Conservation (phyloP, 2,329 filamentous ascomycete species). For the Exutisphaerella laricina region DNA sequence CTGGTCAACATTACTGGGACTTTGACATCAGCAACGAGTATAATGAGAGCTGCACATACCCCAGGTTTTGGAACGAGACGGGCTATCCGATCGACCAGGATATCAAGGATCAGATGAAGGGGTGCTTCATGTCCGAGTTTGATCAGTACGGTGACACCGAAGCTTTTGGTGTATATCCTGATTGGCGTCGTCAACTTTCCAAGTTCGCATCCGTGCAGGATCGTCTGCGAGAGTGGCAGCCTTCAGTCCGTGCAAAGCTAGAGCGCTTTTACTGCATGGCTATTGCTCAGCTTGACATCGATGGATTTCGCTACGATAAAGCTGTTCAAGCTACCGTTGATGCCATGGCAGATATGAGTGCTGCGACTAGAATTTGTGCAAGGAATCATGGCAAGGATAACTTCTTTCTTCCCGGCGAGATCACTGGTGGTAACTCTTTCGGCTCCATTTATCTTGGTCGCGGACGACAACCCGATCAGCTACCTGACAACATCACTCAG, state of each 20-base stretch:
- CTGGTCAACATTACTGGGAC: constrained; percentile 51
- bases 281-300: constrained; percentile 55
- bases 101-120: neutral
- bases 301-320: constrained; percentile 61
- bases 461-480: constrained; percentile 53
- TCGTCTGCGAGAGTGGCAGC: constrained; percentile 57
- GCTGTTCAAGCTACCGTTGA: constrained; percentile 57
- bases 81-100: neutral
- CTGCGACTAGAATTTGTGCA: constrained; percentile 53
- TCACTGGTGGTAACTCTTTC: constrained; percentile 54
- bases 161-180: constrained; percentile 56
- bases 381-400: constrained; percentile 52
- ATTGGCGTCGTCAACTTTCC: constrained; percentile 56
- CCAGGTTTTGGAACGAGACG: constrained; percentile 55
- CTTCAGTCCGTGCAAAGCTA: constrained; percentile 52
- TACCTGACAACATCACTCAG: constrained; percentile 41
- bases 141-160: constrained; percentile 55
- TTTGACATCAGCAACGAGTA: constrained; percentile 51
- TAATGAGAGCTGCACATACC: constrained; percentile 47
- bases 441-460: constrained; percentile 56
- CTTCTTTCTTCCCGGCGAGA: constrained; percentile 58
- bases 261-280: constrained; percentile 57
- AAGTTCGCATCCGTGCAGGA: constrained; percentile 63
- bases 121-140: neutral
- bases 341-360: constrained; percentile 52